A percentile compares a stretch with the other conserved stretches of the same genome.
These are phyloP conservation scores for Plectosphaerella plurivora DNA, from an alignment of 2,329 filamentous ascomycete species.

Conservation along the genomic window DNA sequence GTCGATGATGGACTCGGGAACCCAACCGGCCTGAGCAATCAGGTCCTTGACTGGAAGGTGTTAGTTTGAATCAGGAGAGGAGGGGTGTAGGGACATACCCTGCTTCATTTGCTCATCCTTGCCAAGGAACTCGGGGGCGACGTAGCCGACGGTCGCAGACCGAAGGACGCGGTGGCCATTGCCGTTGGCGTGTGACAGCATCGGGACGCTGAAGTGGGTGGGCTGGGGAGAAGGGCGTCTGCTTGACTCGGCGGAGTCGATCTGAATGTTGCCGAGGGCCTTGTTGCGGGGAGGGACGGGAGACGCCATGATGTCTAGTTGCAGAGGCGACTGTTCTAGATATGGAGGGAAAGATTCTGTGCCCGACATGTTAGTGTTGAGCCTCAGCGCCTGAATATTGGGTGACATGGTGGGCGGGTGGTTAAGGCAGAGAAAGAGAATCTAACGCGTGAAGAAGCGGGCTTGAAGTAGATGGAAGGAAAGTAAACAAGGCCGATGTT, in stretches of 20 bases:
- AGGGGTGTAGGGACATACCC: conserved; percentile 41
- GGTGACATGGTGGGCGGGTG: conserved; percentile 24
- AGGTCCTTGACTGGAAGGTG: conserved; percentile 65
- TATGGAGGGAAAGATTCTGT: conserved; percentile 42
- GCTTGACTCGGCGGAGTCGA: conserved; percentile 32
- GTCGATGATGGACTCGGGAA: conserved; percentile 78
- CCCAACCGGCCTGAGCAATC: conserved; percentile 76
- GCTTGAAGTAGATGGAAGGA: neutral
- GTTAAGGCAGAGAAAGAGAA: neutral
- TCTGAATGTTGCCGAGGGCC: conserved; percentile 35
- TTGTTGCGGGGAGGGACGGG: conserved; percentile 31
- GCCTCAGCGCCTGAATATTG: conserved; percentile 30
- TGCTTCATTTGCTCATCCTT: conserved; percentile 87
- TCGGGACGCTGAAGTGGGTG: conserved; percentile 74
- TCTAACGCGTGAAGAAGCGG: neutral
- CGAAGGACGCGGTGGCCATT: conserved; percentile 72
- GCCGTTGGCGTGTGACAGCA: conserved; percentile 43
- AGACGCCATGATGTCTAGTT: conserved; percentile 23
- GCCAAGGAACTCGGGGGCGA: conserved; percentile 89
- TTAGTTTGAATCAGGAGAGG: neutral
- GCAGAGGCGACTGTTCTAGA: conserved; percentile 26
- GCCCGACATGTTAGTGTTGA: conserved; percentile 34
- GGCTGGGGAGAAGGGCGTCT: conserved; percentile 83
- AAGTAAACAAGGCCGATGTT: neutral
- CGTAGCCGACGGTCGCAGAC: conserved; percentile 88